phyloP scores from a whole-genome alignment of 805 yeast species.

The Helenozyma rhizophorensis region DNA sequence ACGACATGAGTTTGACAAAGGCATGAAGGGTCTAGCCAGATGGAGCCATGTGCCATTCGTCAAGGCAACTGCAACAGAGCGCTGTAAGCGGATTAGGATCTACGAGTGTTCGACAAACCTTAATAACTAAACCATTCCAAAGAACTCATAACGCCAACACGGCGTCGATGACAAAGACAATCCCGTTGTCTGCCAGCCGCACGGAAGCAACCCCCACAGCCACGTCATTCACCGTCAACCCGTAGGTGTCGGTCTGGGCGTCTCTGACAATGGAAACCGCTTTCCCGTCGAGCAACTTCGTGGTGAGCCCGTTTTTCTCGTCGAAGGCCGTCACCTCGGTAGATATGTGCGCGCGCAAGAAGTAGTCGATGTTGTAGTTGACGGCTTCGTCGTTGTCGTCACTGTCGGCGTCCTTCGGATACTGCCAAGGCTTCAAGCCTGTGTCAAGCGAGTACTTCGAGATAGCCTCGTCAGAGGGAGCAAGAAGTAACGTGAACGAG shows the following conservation, averaged over 20 bases:
- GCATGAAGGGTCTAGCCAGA: too few species aligned
- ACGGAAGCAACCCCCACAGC: slow-evolving; percentile 23
- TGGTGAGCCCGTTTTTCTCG: slow-evolving; percentile 7
- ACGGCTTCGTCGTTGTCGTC: slow-evolving; percentile 36
- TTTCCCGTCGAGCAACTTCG: slow-evolving; percentile 19
- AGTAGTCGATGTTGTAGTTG: slow-evolving; percentile 48
- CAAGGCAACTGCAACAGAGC: too few species aligned
- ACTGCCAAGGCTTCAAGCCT: slow-evolving; percentile 77
- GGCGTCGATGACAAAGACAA: slow-evolving; percentile 34
- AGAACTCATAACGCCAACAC: slow-evolving; percentile 19
- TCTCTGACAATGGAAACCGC: slow-evolving; percentile 19
- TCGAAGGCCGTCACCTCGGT: background rate
- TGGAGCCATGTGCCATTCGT: too few species aligned
- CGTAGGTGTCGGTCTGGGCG: slow-evolving; percentile 13
- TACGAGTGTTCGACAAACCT: too few species aligned
- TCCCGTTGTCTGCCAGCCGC: slow-evolving; percentile 36
- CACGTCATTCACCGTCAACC: slow-evolving; percentile 10
- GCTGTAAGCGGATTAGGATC: too few species aligned
- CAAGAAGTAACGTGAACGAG: slow-evolving; percentile 50
- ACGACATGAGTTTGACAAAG: too few species aligned
- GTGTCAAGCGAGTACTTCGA: slow-evolving; percentile 34
- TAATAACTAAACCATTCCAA: too few species aligned
- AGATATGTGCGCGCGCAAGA: slow-evolving; percentile 57
- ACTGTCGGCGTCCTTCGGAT: slow-evolving; percentile 49
- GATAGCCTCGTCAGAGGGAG: slow-evolving; percentile 64